These are phyloP conservation scores for Lipomyces mesembrius DNA, from an alignment of 805 yeast species.

Conservation along the genomic window DNA sequence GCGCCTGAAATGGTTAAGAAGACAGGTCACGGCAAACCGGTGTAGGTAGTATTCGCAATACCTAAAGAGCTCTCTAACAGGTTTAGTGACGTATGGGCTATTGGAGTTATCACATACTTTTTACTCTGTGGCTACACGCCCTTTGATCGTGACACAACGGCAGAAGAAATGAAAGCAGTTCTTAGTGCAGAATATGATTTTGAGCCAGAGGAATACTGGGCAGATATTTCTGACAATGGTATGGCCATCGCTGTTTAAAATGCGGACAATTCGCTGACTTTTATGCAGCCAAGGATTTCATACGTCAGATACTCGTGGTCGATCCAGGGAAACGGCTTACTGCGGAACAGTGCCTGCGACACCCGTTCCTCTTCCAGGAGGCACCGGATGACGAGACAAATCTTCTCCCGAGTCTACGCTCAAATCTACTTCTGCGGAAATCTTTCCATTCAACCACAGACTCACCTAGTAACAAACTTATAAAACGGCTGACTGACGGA, in stretches of 20 bases:
- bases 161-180: conserved; percentile 71
- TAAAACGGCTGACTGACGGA: conserved; percentile 27
- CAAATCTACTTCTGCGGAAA: conserved; percentile 9
- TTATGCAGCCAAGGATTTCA: conserved; percentile 55
- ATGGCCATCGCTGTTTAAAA: not conserved
- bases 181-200: conserved; percentile 59
- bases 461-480: conserved; percentile 10
- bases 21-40: conserved; percentile 60
- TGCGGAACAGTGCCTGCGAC: conserved; percentile 52
- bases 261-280: not conserved
- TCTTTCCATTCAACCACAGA: conserved; percentile 19
- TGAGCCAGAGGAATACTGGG: conserved; percentile 66
- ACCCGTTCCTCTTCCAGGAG: conserved; percentile 49
- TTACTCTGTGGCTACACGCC: conserved; percentile 77
- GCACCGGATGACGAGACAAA: conserved; percentile 43
- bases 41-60: conserved; percentile 39
- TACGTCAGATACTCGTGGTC: conserved; percentile 56
- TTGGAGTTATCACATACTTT: conserved; percentile 73
- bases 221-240: conserved; percentile 53
- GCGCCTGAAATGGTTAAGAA: conserved; percentile 69
- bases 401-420: conserved; percentile 39
- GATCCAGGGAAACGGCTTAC: conserved; percentile 55
- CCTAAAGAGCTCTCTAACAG: not conserved
- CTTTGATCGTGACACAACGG: conserved; percentile 72
- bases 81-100: conserved; percentile 68